A percentile compares a stretch with the other conserved stretches of the same genome.
Evolutionary conservation across 2,329 filamentous ascomycete genomes (phyloP).

Genomic region (Sporothrix phasma): DNA sequence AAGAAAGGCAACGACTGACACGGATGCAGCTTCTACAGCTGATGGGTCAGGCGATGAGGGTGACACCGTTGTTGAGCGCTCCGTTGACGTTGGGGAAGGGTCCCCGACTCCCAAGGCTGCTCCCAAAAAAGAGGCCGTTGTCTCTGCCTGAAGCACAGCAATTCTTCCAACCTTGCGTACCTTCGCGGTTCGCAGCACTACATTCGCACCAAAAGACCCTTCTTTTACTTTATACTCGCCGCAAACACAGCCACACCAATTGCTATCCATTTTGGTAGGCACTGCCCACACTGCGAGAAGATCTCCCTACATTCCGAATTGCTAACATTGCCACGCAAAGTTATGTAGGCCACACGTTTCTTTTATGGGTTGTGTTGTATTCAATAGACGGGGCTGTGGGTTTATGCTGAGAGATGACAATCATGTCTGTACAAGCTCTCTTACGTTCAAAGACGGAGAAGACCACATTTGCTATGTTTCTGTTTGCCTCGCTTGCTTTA

Average conservation of each 20-base stretch:
- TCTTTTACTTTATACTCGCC: neutral
- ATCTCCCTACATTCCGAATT: neutral
- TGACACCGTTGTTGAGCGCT: constrained; percentile 43
- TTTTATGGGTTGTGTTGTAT: neutral
- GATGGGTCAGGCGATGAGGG: constrained; percentile 41
- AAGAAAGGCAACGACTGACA: constrained; percentile 33
- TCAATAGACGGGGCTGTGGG: neutral
- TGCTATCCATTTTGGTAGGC: neutral
- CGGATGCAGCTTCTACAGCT: constrained; percentile 36
- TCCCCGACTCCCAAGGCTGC: constrained; percentile 8
- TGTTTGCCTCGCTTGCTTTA: neutral
- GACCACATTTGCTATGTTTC: neutral
- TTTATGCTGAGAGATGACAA: neutral
- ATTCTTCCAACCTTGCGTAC: too few relatives aligned
- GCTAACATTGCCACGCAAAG: neutral
- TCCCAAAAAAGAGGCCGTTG: neutral
- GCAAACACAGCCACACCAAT: too few relatives aligned
- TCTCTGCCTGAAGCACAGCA: neutral
- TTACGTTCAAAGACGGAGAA: neutral
- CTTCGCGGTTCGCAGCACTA: neutral
- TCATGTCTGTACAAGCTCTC: neutral
- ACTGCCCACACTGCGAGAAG: neutral
- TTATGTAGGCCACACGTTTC: neutral
- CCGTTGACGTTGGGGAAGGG: constrained; percentile 27
- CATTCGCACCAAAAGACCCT: neutral